These are phyloP conservation scores for Umbilicaria muhlenbergii DNA, from an alignment of 495 filamentous ascomycete species.

Conservation along the genomic window DNA sequence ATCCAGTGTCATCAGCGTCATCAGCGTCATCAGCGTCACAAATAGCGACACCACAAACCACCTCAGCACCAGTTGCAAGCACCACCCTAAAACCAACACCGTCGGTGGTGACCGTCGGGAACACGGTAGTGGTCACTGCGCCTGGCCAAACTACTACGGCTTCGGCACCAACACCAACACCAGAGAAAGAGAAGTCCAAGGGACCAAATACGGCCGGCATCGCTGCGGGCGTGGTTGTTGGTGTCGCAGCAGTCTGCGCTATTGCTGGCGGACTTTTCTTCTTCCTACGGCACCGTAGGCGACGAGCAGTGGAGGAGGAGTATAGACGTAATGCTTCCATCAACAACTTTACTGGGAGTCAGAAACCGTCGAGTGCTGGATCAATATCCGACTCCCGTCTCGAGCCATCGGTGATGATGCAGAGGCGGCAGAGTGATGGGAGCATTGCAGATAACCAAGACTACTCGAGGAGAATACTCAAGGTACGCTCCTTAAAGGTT, in stretches of 20 bases:
- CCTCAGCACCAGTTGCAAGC: background rate
- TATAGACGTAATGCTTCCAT: slow-evolving; percentile 60
- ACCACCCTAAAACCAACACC: slow-evolving; percentile 4
- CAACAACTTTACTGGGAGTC: slow-evolving; percentile 46
- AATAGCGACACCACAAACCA: background rate
- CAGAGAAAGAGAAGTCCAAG: slow-evolving; percentile 7
- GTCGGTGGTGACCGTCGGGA: slow-evolving; percentile 17
- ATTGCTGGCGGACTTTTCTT: slow-evolving; percentile 56
- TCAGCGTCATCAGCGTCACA: background rate
- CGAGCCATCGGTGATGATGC: slow-evolving; percentile 70
- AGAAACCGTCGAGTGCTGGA: slow-evolving; percentile 35
- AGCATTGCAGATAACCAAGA: slow-evolving; percentile 97
- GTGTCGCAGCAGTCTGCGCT: slow-evolving; percentile 52
- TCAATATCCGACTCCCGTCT: slow-evolving; percentile 71
- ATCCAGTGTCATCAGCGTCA: background rate
- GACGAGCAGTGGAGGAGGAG: slow-evolving; percentile 61
- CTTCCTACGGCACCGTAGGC: slow-evolving; percentile 57
- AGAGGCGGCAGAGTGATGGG: slow-evolving; percentile 82
- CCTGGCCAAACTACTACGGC: slow-evolving; percentile 10
- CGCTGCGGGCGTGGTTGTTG: slow-evolving; percentile 78
- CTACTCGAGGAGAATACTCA: slow-evolving; percentile 88
- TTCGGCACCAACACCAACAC: slow-evolving; percentile 3
- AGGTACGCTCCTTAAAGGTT: slow-evolving; percentile 39
- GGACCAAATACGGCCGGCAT: slow-evolving; percentile 57
- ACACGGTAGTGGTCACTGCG: slow-evolving; percentile 26